Base-by-base conservation (phyloP, 1,139 yeast species). In the Yarrowia galli region DNA sequence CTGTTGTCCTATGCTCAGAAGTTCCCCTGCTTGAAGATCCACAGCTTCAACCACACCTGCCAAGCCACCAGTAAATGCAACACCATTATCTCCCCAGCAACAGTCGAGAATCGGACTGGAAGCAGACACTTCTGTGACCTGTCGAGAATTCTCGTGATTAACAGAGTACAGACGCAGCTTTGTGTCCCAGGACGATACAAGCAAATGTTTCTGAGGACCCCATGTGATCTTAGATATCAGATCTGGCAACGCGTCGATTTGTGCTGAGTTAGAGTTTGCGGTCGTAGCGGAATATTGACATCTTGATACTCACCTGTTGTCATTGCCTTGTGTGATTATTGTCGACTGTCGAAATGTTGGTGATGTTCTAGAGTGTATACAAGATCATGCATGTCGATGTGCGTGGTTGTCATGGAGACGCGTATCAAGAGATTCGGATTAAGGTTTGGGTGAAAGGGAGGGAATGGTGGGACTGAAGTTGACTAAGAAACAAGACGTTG, bases 121-220 rank as follows among this genome's bases (percentile, higher is more conserved):
- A 56, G 74, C 72, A 9, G 69, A 69, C 2, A 75, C 67, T 32
- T 70, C 67, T 15, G 70, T 56, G 5, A 69, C 65, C 28, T 70
- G 60, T 8, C 67, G 64, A 10, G 69, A 70, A 16, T 43, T 40
- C 10, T 58, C 64, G 22, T 58, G 16, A 13, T 68, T 61, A 7
- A 70, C 71, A 12, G 70, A 73, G 67, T 77, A 79, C 4, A 78
- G 71, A 40, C 77, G 72, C 4, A 79, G 68, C 16, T 74, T 72
- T 12, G 73, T 69, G 65, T 79, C 82, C 82, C 82, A 79, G 3
- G 80, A 77, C n/a, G 79, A 72, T 3, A 74, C 76, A n/a, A 79
- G 72, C 42, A 79, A 71, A 43, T 71, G 71, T 12, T 67, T 61
- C 36, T 61, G 54, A 3, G 66, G 66, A n/a, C 66, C 66, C 66